Evolutionary conservation across 164 flowering plant genomes (phyloP).

Genomic region (Sedum album): DNA sequence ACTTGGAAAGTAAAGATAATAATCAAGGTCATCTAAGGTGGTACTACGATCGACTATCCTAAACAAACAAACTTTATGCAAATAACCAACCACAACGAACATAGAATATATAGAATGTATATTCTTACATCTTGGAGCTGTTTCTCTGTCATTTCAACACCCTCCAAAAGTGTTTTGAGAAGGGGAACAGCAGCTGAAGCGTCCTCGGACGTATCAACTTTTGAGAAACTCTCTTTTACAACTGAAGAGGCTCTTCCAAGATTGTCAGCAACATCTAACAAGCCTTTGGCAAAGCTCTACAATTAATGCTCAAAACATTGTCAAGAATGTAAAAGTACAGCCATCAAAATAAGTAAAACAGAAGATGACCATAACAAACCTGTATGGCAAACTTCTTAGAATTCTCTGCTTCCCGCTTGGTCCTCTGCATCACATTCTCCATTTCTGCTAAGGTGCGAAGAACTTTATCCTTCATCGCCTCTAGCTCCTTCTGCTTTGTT

Average conservation of each 20-base stretch:
- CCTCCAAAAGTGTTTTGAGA: constrained; percentile 75
- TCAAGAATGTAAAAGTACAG: not conserved
- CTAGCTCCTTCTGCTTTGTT: constrained; percentile 51
- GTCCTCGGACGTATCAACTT: constrained; percentile 57
- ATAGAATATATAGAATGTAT: not conserved
- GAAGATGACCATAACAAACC: constrained; percentile 25
- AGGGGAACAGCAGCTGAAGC: constrained; percentile 61
- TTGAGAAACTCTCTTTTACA: constrained; percentile 70
- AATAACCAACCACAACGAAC: not conserved
- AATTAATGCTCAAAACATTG: constrained; percentile 9
- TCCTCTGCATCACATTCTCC: constrained; percentile 79
- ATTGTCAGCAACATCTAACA: constrained; percentile 91
- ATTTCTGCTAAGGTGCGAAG: constrained; percentile 73
- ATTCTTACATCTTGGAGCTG: constrained; percentile 67
- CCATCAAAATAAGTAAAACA: not conserved
- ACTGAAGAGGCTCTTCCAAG: constrained; percentile 81
- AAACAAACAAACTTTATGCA: not conserved
- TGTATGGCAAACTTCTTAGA: constrained; percentile 84
- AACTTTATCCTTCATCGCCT: constrained; percentile 62
- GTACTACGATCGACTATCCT: too few relatives aligned
- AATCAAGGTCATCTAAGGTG: too few relatives aligned
- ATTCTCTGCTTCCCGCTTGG: constrained; percentile 78
- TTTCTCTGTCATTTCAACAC: constrained; percentile 96
- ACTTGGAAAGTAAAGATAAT: not conserved
- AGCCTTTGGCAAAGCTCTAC: constrained; percentile 80